Evolutionary conservation across 208 protist genomes (phyloP).

Genomic region (Tritrichomonas musculus): DNA sequence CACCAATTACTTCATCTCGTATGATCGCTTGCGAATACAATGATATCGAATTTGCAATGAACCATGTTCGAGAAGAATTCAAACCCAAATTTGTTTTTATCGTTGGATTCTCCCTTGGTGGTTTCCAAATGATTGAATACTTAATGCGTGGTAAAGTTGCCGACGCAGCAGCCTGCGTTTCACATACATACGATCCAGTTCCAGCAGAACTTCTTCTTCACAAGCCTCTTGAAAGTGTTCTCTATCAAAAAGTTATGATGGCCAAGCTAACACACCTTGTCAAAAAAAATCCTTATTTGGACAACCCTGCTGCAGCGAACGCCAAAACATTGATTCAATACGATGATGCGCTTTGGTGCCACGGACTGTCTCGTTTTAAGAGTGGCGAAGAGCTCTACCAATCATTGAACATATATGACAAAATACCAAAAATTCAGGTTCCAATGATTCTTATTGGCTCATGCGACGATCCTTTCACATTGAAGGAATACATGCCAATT

Average conservation of each 20-base stretch:
- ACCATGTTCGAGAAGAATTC: neutral
- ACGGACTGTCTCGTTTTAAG: neutral
- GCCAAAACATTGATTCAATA: neutral
- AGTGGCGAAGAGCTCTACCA: neutral
- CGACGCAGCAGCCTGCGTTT: neutral
- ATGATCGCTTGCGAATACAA: neutral
- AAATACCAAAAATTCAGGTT: neutral
- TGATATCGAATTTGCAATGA: neutral
- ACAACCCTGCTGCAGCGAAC: neutral
- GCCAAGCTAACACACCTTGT: neutral
- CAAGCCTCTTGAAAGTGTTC: neutral
- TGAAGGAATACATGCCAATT: neutral
- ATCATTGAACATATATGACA: neutral
- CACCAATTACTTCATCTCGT: neutral
- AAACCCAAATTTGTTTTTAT: neutral
- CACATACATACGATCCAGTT: neutral
- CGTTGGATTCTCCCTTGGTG: constrained; percentile 9
- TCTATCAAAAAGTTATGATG: neutral
- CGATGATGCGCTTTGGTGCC: neutral
- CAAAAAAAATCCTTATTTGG: neutral
- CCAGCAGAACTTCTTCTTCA: neutral
- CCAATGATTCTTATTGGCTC: neutral
- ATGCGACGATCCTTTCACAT: neutral
- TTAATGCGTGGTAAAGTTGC: neutral
- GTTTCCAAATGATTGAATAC: neutral